A percentile compares a stretch with the other conserved stretches of the same genome.
phyloP scores from a whole-genome alignment of 495 filamentous ascomycete genomes.

The Daldinia vernicosa region DNA sequence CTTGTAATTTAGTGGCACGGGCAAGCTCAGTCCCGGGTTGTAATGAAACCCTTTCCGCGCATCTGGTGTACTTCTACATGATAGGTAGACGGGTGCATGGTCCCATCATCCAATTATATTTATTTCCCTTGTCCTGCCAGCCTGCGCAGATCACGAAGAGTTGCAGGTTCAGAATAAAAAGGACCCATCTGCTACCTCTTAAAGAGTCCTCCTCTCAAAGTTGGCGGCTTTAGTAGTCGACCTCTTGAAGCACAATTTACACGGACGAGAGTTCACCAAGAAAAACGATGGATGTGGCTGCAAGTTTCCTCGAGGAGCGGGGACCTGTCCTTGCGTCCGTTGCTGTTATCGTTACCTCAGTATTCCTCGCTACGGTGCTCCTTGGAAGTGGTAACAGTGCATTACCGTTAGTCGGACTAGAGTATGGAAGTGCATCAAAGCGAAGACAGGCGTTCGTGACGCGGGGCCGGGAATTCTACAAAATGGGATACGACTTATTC shows the following conservation, averaged over 20 bases:
- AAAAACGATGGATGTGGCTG: conserved; percentile 23
- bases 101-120: background rate
- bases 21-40: background rate
- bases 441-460: conserved; percentile 45
- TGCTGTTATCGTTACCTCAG: conserved; percentile 31
- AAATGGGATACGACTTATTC: conserved; percentile 50
- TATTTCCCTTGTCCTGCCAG: background rate
- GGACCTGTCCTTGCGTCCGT: conserved; percentile 44
- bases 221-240: background rate
- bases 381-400: conserved; percentile 21
- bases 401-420: conserved; percentile 45
- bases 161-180: background rate
- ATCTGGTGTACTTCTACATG: background rate
- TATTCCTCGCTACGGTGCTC: conserved; percentile 39
- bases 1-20: background rate
- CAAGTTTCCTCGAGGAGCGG: conserved; percentile 31
- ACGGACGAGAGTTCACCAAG: background rate
- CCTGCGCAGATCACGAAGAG: background rate
- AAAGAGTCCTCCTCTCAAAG: background rate
- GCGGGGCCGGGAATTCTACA: conserved; percentile 42
- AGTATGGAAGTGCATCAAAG: conserved; percentile 48
- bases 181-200: background rate
- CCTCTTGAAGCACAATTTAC: background rate
- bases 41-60: background rate
- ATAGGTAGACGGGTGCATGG: background rate